Evolutionary conservation across 1,139 yeast species (phyloP), one percentile per base, ranked within the genome.

Genomic region (Taphrina betulina): DNA sequence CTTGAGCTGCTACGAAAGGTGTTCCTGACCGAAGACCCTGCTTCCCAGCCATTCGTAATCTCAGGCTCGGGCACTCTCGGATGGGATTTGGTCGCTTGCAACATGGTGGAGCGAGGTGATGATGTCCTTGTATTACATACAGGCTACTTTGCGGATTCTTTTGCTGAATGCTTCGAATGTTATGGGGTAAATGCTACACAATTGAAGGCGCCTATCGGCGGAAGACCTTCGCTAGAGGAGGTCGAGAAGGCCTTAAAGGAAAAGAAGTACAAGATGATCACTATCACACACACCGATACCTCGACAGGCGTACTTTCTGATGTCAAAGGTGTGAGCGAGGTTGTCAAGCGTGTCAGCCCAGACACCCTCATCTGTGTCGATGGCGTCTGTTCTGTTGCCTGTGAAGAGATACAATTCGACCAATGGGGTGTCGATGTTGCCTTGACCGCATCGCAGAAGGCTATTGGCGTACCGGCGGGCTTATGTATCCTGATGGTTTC

Each of bases 41-140:
- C 67, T 16, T 78, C 94, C 28, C 95, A 87, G 72, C 88, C 92
- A 5, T 78, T 85, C 62, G 86, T 90, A 19, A 70, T 90, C 61
- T 78, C 95, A 3, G 97, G 96, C 37, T 85, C 95, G 1, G 97
- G 97, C 58, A 88, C 97, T 37, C 77, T 90, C 56, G 97, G 97
- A 29, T 90, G 96, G 96, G 97, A 90, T 67, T 75, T 90, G 60
- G 84, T 81, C 44, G 95, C 85, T 37, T 78, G 95, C 37, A 90
- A 90, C 70, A 75, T 89, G 65, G 69, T 88, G 56, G 75, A 73
- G 61, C 66, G 72, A 5, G 76, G 75, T 37, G 87, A 84, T 59
- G 78, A 81, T 53, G 95, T 82, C 5, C 77, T 90, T 64, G 88
- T 89, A 24, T 76, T 90, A 62, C 83, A 94, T 57, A 89, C 97